Conservation (phyloP, 2,329 filamentous ascomycete genomes). For the Orbilia oligospora region DNA sequence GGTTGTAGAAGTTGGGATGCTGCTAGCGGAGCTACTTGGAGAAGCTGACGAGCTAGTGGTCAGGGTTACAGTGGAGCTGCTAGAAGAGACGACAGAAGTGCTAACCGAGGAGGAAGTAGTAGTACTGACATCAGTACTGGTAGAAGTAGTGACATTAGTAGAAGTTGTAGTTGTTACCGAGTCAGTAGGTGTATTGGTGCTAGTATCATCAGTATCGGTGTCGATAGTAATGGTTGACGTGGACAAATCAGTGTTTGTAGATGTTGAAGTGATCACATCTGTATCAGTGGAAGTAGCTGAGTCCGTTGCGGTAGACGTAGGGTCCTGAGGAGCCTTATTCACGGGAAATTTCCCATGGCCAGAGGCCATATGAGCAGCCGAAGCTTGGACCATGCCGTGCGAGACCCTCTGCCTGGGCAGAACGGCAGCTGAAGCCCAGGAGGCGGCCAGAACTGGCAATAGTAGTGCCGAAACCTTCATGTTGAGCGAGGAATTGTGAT, state of each 20-base stretch:
- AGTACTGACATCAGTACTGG: neutral
- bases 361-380: too few species aligned
- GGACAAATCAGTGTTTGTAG: too few species aligned
- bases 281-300: too few species aligned
- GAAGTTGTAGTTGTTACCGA: too few species aligned
- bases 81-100: neutral
- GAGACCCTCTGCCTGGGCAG: conserved; percentile 12
- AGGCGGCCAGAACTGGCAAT: conserved; percentile 17
- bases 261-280: too few species aligned
- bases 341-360: too few species aligned
- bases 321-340: too few species aligned
- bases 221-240: too few species aligned
- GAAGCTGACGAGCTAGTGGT: neutral
- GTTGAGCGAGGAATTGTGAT: neutral
- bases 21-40: neutral
- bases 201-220: too few species aligned
- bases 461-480: conserved; percentile 36
- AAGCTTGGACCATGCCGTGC: neutral
- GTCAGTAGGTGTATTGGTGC: too few species aligned
- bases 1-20: neutral
- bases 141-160: too few species aligned
- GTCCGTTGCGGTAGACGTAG: too few species aligned
- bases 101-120: neutral
- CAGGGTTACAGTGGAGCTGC: neutral
- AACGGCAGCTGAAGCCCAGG: conserved; percentile 27